Evolutionary conservation across 2,329 filamentous ascomycete species (phyloP).

Genomic region (Sarocladium kiliense): DNA sequence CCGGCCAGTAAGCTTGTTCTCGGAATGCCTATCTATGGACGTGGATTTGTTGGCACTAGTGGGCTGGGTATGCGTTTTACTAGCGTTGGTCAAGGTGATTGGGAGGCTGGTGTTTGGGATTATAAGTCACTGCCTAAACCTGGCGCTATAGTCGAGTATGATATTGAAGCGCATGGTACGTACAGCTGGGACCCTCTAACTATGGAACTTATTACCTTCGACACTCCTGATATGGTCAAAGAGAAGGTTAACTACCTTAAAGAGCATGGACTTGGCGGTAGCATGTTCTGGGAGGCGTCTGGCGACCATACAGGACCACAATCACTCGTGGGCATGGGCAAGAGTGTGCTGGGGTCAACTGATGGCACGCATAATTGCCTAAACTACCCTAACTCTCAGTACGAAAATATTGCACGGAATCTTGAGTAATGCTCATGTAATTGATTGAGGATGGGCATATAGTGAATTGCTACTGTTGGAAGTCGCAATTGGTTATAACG

Average conservation of each 20-base stretch:
- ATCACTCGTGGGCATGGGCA: conserved; percentile 53
- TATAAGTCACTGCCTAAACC: conserved; percentile 69
- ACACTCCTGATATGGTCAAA: conserved; percentile 54
- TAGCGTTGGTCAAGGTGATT: conserved; percentile 64
- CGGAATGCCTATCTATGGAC: conserved; percentile 62
- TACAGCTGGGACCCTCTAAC: conserved; percentile 63
- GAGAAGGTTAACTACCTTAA: conserved; percentile 64
- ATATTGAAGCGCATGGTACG: conserved; percentile 54
- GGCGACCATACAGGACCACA: conserved; percentile 55
- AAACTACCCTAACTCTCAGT: conserved; percentile 47
- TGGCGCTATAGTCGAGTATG: conserved; percentile 53
- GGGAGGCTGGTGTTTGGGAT: conserved; percentile 73
- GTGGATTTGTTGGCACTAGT: conserved; percentile 35
- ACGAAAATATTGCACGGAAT: conserved; percentile 43
- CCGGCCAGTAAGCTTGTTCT: conserved; percentile 63
- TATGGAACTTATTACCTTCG: conserved; percentile 66
- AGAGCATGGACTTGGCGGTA: conserved; percentile 59
- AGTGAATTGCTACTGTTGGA: too few relatives aligned
- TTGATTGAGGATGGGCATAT: neutral
- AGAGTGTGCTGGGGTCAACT: conserved; percentile 35
- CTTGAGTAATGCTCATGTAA: conserved; percentile 14
- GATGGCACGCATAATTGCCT: conserved; percentile 45
- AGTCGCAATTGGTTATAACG: too few relatives aligned
- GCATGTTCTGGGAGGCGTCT: conserved; percentile 83
- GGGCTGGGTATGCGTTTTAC: conserved; percentile 60